Evolutionary conservation across 192 early-diverging fungal genomes (phyloP).

Genomic region (Dissophora ornata): DNA sequence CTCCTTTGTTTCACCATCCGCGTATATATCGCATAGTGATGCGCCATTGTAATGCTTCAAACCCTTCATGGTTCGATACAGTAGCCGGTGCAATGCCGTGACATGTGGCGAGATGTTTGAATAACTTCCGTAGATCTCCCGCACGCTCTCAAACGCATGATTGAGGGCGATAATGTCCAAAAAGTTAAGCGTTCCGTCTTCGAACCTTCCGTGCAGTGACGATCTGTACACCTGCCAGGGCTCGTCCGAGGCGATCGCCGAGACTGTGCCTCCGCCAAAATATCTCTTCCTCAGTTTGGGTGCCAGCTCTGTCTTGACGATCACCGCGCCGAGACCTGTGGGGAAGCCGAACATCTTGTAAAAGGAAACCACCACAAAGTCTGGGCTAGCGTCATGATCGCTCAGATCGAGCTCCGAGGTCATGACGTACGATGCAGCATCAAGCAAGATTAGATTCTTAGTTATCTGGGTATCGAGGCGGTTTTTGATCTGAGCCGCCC

Average conservation of each 20-base stretch:
- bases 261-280: constrained; percentile 87
- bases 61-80: constrained; percentile 53
- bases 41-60: constrained; percentile 67
- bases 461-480: constrained; percentile 25
- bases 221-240: constrained; percentile 68
- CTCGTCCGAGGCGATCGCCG: constrained; percentile 62
- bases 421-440: constrained; percentile 78
- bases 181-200: constrained; percentile 86
- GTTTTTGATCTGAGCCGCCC: constrained; percentile 59
- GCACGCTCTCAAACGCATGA: constrained; percentile 71
- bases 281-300: constrained; percentile 65
- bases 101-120: constrained; percentile 61
- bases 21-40: constrained; percentile 59
- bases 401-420: constrained; percentile 71
- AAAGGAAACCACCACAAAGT: constrained; percentile 82
- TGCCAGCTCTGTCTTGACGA: constrained; percentile 67
- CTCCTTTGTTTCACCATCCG: constrained; percentile 9
- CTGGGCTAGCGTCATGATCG: constrained; percentile 58
- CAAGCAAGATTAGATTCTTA: constrained; percentile 71
- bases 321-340: constrained; percentile 82
- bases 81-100: constrained; percentile 56
- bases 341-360: constrained; percentile 93
- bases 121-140: constrained; percentile 57
- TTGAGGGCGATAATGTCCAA: constrained; percentile 77
- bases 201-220: constrained; percentile 63